Percentiles rank a stretch among this genome's conserved stretches.
These are phyloP conservation scores for Tolypocladium capitatum DNA, from an alignment of 2,329 filamentous ascomycete genomes.

Conservation along the genomic window DNA sequence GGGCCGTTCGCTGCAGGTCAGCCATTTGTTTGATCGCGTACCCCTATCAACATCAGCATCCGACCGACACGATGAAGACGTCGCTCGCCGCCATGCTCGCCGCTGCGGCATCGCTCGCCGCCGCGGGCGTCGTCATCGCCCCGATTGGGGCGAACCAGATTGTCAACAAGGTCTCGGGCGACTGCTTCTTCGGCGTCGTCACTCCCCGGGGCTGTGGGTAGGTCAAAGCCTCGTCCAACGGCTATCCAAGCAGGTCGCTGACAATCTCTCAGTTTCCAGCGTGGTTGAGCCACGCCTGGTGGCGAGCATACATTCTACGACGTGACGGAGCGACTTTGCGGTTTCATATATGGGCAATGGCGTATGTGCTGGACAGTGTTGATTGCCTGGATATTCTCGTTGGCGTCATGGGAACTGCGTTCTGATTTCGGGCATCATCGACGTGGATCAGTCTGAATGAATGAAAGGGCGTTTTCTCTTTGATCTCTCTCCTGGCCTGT, in stretches of 20 bases:
- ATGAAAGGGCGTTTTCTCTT: background rate
- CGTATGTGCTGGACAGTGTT: background rate
- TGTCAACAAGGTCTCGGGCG: slow-evolving; percentile 30
- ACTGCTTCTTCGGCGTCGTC: slow-evolving; percentile 43
- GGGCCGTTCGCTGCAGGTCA: too few species aligned
- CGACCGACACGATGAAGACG: slow-evolving; percentile 15
- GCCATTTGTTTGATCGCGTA: background rate
- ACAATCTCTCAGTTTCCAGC: background rate
- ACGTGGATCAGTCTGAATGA: background rate
- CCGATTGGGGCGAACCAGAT: slow-evolving; percentile 38
- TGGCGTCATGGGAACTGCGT: background rate
- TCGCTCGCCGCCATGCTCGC: slow-evolving; percentile 20
- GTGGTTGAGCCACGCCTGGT: background rate
- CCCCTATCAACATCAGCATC: background rate
- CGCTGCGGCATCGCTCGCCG: slow-evolving; percentile 31
- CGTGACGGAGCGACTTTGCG: background rate
- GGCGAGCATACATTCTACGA: background rate
- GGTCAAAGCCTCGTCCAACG: slow-evolving; percentile 10
- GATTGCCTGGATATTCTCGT: background rate
- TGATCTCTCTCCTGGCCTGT: background rate
- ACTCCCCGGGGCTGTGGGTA: slow-evolving; percentile 46
- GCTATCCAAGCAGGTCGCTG: background rate
- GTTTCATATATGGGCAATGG: background rate
- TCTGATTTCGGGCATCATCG: background rate
- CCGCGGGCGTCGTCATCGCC: slow-evolving; percentile 41